phyloP scores from a whole-genome alignment of 2,329 filamentous ascomycete species.

The Penicillium oxalicum region DNA sequence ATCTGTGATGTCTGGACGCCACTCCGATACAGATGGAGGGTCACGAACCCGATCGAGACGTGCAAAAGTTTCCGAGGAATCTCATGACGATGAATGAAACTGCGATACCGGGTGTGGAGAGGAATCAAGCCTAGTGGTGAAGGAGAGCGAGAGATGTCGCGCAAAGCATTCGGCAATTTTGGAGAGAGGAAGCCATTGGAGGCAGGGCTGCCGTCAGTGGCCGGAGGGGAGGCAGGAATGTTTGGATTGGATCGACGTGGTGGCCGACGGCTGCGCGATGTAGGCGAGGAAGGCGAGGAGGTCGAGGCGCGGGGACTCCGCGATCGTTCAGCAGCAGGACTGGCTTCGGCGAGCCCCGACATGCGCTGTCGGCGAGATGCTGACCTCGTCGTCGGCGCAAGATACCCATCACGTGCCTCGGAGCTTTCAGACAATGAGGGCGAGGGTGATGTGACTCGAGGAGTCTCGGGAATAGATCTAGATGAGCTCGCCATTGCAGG shows the following conservation, averaged over 20 bases:
- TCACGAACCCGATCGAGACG: slow-evolving; percentile 93
- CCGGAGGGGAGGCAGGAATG: slow-evolving; percentile 35
- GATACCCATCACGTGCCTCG: slow-evolving; percentile 56
- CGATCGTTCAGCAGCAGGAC: slow-evolving; percentile 48
- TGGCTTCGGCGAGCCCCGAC: slow-evolving; percentile 42
- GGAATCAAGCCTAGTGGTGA: slow-evolving; percentile 91
- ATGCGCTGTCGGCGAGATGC: slow-evolving; percentile 54
- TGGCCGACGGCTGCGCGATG: slow-evolving; percentile 44
- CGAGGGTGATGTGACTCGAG: slow-evolving; percentile 84
- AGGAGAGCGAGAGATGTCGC: slow-evolving; percentile 82
- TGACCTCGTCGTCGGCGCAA: slow-evolving; percentile 71
- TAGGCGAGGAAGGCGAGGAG: slow-evolving; percentile 15
- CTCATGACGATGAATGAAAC: slow-evolving; percentile 92
- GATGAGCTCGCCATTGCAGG: slow-evolving; percentile 40
- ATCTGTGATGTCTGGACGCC: slow-evolving; percentile 73
- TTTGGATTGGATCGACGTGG: slow-evolving; percentile 38
- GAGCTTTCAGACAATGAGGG: slow-evolving; percentile 57
- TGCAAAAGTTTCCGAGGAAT: slow-evolving; percentile 90
- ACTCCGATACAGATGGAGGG: slow-evolving; percentile 74
- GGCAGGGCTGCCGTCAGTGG: slow-evolving; percentile 31
- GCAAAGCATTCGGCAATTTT: slow-evolving; percentile 64
- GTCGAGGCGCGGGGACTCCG: slow-evolving; percentile 20
- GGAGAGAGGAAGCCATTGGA: slow-evolving; percentile 40
- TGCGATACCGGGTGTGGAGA: slow-evolving; percentile 85
- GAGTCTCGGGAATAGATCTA: slow-evolving; percentile 65